These are phyloP conservation scores for Phytophthora crassamura DNA, from an alignment of 352 stramenopile genomes.

Conservation along the genomic window DNA sequence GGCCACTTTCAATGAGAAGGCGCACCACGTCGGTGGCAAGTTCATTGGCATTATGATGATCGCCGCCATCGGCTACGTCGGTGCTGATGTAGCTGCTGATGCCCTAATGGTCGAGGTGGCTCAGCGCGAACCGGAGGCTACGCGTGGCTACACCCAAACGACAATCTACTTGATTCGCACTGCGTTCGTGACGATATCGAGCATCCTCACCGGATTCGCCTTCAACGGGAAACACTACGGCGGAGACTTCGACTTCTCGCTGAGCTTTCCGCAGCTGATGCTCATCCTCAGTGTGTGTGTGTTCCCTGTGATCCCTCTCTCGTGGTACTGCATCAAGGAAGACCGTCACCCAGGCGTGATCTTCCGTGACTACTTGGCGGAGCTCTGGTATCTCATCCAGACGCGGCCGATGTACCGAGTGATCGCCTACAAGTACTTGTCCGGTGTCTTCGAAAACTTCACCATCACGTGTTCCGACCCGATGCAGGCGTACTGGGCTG, in stretches of 20 bases:
- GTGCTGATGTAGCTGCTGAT: conserved; percentile 46
- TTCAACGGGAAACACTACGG: conserved; percentile 61
- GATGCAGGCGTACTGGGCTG: conserved; percentile 40
- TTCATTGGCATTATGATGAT: conserved; percentile 60
- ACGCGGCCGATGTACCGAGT: conserved; percentile 50
- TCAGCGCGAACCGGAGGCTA: conserved; percentile 39
- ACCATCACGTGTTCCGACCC: conserved; percentile 29
- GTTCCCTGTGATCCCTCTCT: conserved; percentile 47
- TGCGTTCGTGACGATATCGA: conserved; percentile 46
- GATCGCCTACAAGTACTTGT: conserved; percentile 45
- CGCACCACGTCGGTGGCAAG: conserved; percentile 36
- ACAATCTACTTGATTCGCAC: conserved; percentile 46
- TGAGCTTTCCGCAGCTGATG: conserved; percentile 51
- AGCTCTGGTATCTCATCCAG: conserved; percentile 43
- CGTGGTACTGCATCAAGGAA: conserved; percentile 56
- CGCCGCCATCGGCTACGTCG: conserved; percentile 49
- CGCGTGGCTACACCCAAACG: conserved; percentile 36
- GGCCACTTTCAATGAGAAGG: conserved; percentile 38
- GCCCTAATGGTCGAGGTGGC: conserved; percentile 50
- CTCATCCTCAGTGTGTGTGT: conserved; percentile 40
- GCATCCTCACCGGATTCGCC: conserved; percentile 41
- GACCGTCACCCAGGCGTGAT: conserved; percentile 38
- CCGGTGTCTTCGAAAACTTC: conserved; percentile 43
- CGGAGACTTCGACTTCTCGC: conserved; percentile 51
- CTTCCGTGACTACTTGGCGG: conserved; percentile 43